These are phyloP conservation scores for Nemania sp. DNA, from an alignment of 2,329 filamentous ascomycete genomes.

Conservation along the genomic window DNA sequence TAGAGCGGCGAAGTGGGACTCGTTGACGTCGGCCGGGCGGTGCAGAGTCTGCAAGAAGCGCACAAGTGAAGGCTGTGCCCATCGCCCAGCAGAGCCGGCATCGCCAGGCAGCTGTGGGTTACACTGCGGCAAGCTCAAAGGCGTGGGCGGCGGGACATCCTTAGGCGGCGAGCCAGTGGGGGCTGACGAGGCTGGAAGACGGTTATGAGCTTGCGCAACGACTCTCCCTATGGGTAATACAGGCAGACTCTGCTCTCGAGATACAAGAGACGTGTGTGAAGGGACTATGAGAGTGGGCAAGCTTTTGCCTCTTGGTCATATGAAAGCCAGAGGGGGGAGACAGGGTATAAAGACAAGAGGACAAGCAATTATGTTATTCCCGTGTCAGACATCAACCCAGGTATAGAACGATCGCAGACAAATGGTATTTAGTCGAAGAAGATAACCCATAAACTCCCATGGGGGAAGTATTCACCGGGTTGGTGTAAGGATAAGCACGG, in stretches of 20 bases:
- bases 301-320: not conserved
- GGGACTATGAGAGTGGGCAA: not conserved
- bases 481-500: not conserved
- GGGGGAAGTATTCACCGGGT: not conserved
- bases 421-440: not conserved
- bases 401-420: not conserved
- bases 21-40: conserved; percentile 54
- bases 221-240: not conserved
- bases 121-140: conserved; percentile 55
- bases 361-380: not conserved
- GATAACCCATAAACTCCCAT: not conserved
- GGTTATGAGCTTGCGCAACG: conserved; percentile 30
- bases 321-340: too few relatives aligned
- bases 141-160: conserved; percentile 61
- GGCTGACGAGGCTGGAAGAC: conserved; percentile 34
- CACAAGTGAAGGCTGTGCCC: conserved; percentile 48
- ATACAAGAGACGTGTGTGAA: not conserved
- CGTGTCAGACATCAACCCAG: not conserved
- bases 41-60: conserved; percentile 58
- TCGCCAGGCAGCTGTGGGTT: conserved; percentile 39
- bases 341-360: not conserved
- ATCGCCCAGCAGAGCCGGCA: conserved; percentile 14
- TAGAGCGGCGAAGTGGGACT: conserved; percentile 60
- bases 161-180: conserved; percentile 45
- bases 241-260: not conserved